Evolutionary conservation across 2,329 filamentous ascomycete species (phyloP), one percentile per base, ranked within the genome.

Genomic region (Phialocephala subalpina): DNA sequence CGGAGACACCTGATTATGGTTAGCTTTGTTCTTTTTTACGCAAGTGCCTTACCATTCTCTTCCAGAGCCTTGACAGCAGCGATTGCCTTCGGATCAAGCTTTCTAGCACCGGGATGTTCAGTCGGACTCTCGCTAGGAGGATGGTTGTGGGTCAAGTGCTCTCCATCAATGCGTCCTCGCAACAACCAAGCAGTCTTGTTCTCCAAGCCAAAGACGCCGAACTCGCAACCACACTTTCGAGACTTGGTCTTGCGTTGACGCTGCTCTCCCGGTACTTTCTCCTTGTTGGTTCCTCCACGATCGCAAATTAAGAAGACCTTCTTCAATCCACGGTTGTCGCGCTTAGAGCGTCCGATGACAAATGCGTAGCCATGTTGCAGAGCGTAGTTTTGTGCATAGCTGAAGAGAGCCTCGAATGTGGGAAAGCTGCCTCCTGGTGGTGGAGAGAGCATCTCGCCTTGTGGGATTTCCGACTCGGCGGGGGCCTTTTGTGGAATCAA

Each of bases 191-290:
- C 87, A 0, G 87, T 89, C 66, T 88, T 82, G 73, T 90, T 87
- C 75, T 90, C 88, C 45, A 90, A 87, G 63, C 88, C 88, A 69
- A 90, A 90, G 76, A 90, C 90, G n/a, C 88, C 88, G 75, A 90
- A 90, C 35, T 87, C 86, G 69, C 88, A 90, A 71, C 90, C 87
- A 72, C 88, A 90, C 73, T 90, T 90, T 55, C 88, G 82, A n/a
- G 87, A 90, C 9, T 88, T 89, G 0, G 88, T 90, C 77, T 90
- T 90, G 63, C 88, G 84, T 67, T 85, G 83, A 25, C 74, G 73
- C 47, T 76, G 72, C 61, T 77, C 76, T 22, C 74, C 75, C 0
- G 74, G 74, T 0, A 76, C 69, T 57, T 77, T 77, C 60, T 75
- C 74, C 76, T 90, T 88, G 1, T 87, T 89, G n/a, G 88, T 87